phyloP scores from a whole-genome alignment of 345 rosid species.

The Kernera saxatilis region DNA sequence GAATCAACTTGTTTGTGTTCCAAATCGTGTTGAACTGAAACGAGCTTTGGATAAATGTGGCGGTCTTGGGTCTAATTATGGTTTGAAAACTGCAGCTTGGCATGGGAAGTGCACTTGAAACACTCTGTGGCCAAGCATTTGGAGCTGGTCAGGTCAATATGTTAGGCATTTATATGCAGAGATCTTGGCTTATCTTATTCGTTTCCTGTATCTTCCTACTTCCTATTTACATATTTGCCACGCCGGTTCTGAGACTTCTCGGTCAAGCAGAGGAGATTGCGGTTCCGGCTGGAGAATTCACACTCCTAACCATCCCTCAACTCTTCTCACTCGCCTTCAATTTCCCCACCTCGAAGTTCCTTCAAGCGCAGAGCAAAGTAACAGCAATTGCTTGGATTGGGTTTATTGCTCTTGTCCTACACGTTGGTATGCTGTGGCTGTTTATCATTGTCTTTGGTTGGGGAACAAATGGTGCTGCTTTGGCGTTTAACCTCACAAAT shows the following conservation, averaged over 20 bases:
- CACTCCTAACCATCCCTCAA: conserved; percentile 49
- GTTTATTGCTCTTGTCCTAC: conserved; percentile 35
- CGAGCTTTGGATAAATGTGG: too few relatives aligned
- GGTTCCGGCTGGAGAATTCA: conserved; percentile 52
- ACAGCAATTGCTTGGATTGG: conserved; percentile 53
- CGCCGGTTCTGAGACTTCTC: conserved; percentile 52
- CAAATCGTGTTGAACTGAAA: too few relatives aligned
- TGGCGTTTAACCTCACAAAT: conserved; percentile 46
- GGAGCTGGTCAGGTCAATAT: conserved; percentile 72
- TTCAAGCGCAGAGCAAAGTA: conserved; percentile 81
- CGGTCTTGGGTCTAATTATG: too few relatives aligned
- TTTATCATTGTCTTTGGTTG: conserved; percentile 39
- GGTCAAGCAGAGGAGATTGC: conserved; percentile 58
- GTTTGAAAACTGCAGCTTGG: conserved; percentile 53
- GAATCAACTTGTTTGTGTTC: too few relatives aligned
- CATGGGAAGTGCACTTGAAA: conserved; percentile 91
- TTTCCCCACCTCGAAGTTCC: conserved; percentile 66
- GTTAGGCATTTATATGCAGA: conserved; percentile 78
- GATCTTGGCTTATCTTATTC: conserved; percentile 64
- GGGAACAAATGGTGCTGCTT: conserved; percentile 65
- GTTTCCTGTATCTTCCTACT: conserved; percentile 40
- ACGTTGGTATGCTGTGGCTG: conserved; percentile 44
- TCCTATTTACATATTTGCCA: conserved; percentile 59
- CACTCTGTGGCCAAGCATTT: conserved; percentile 88
- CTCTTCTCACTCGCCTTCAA: conserved; percentile 59